Base-by-base conservation (phyloP, 129 eudicot genomes). In the Saposhnikovia divaricata region DNA sequence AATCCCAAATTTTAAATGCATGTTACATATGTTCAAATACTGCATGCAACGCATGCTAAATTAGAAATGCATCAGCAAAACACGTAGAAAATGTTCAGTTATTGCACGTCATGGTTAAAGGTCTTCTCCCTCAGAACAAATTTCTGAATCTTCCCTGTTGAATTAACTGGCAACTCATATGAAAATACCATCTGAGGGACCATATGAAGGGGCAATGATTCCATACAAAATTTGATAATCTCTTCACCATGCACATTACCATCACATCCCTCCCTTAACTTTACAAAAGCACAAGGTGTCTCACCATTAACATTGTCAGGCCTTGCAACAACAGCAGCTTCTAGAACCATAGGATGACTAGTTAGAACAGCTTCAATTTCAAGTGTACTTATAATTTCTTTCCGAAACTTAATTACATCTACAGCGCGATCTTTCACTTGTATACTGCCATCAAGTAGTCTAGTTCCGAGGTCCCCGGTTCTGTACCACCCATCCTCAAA, bases 71-170 rank as follows among this genome's bases (percentile, higher is more conserved):
- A 55, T 6, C 28, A 55, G 11, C 34, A n/a, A 9, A 59, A n/a
- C 68, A 8, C 21, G 28, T 23, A 23, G 31, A 23, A 57, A 57
- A 57, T 21, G 31, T 57, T 57, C 28, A 57, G 66, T 28, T 28
- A 11, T 28, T 27, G 72, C 72, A 65, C 13, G 72, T 14, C 23
- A 63, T 74, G 42, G 72, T 15, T 16, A 63, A 63, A 68, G 46
- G 82, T 68, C 78, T 76, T 85, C 39, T 88, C 92, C 53, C 89
- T 80, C 48, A 90, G 96, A 77, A 88, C 80, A 80, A 51, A 86
- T 75, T 90, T 90, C 13, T 86, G 87, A 44, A 90, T 83, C 74
- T 90, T 90, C 1, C 96, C 96, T 2, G 96, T 86, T 7, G 96
- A 88, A 80, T 86, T 90, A 28, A 77, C 75, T 0, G 92, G 92